Base-by-base conservation (phyloP, 352 stramenopile species). In the Globisporangium carolinianum region DNA sequence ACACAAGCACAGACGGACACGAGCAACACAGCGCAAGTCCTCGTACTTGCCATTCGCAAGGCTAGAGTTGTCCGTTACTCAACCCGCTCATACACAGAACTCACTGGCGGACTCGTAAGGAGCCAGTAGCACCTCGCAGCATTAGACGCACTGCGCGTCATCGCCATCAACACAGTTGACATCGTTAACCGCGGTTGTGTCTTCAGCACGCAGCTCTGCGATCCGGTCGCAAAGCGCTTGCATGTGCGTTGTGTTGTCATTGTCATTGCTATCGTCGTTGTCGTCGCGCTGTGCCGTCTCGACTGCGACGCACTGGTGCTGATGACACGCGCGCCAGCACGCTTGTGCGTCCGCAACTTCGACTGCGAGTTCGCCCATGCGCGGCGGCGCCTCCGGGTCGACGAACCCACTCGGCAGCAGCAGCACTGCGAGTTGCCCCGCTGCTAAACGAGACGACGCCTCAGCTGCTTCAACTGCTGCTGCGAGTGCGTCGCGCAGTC, bases 291-390 rank as follows among this genome's bases (percentile, higher is more conserved):
- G 6, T 0, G 50, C 9, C 11, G 12, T 47, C 1, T 39, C n/a
- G 9, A 32, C n/a, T 8, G 18, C 11, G 36, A 61, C 15, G n/a
- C 73, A 86, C 52, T 89, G 76, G 5, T 68, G 66, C 10, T 86
- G 56, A 35, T 76, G 67, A 47, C 76, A 61, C 4, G 71, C 69
- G 11, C 56, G 67, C 74, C 74, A 87, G 6, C 87, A 54, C 9
- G 51, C 47, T 2, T 43, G 47, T 14, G 77, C 75, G 52, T 88
- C 80, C 2, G 65, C 51, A 4, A 58, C 55, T 65, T 88, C 80
- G 17, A 83, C 67, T 10, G 39, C 53, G 35, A 90, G 54, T 37
- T 90, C 77, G 3, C 80, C 77, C 47, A 80, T 74, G 3, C 47
- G 47, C 37, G 79, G 72, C 0, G 72, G 56, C 15, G 55, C 41